These are phyloP conservation scores for Backusella liffmaniae DNA, from an alignment of 192 early-diverging fungal genomes.

Conservation along the genomic window DNA sequence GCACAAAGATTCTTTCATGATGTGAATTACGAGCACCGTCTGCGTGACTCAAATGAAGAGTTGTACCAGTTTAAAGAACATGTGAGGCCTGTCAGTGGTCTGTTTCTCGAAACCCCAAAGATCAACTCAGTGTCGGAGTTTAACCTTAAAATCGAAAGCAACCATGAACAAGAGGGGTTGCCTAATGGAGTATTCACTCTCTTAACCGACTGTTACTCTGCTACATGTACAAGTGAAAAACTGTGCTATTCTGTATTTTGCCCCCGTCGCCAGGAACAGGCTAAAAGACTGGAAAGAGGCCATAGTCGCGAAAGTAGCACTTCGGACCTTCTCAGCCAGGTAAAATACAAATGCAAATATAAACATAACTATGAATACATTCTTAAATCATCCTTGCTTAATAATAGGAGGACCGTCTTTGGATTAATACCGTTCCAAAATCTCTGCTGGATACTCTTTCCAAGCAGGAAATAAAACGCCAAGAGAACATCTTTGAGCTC, in stretches of 20 bases:
- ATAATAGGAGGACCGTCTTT: conserved; percentile 66
- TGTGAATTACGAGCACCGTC: conserved; percentile 80
- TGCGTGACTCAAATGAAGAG: conserved; percentile 82
- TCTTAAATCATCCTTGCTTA: too few relatives aligned
- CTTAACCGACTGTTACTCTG: conserved; percentile 91
- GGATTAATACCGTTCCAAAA: conserved; percentile 81
- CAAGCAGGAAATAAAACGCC: conserved; percentile 78
- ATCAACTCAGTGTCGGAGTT: neutral
- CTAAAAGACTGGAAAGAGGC: conserved; percentile 18
- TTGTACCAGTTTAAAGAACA: conserved; percentile 77
- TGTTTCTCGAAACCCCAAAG: neutral
- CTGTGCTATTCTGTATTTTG: conserved; percentile 91
- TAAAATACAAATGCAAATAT: neutral
- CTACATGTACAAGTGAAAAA: conserved; percentile 78
- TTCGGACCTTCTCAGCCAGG: conserved; percentile 36
- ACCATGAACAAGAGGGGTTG: conserved; percentile 34
- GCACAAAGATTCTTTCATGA: conserved; percentile 92
- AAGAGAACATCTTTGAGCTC: conserved; percentile 92
- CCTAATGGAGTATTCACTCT: conserved; percentile 89
- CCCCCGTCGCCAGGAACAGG: conserved; percentile 77
- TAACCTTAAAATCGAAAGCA: neutral
- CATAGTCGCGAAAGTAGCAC: neutral
- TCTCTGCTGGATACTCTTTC: conserved; percentile 71
- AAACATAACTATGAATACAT: neutral
- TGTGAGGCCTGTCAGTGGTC: conserved; percentile 19